A percentile compares a stretch with the other conserved stretches of the same genome.
Conservation (phyloP, 371 early-diverging fungal species). For the Apophysomyces sp. region DNA sequence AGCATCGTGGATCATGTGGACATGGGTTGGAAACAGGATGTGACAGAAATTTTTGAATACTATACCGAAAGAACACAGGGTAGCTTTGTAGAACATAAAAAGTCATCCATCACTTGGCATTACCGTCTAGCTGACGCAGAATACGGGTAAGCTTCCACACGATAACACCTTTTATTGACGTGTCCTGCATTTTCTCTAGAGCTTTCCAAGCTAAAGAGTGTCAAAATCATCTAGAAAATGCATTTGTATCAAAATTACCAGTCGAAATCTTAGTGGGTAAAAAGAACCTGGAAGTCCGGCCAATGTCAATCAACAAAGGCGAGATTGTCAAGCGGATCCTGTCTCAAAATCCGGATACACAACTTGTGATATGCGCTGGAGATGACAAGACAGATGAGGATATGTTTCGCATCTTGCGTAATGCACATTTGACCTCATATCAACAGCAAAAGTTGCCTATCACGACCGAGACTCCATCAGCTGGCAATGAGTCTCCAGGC, state of each 20-base stretch:
- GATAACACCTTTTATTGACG: constrained; percentile 27
- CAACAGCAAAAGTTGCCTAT: constrained; percentile 10
- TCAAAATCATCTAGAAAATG: constrained; percentile 84
- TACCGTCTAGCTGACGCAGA: constrained; percentile 88
- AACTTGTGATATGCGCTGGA: constrained; percentile 94
- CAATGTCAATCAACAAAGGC: constrained; percentile 83
- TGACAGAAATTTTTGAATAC: constrained; percentile 85
- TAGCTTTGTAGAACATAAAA: constrained; percentile 82
- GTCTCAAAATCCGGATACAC: constrained; percentile 57
- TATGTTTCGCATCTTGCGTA: constrained; percentile 73
- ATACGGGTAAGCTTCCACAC: constrained; percentile 62
- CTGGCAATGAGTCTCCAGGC: constrained; percentile 2
- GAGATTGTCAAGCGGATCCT: constrained; percentile 90
- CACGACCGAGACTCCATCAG: constrained; percentile 2
- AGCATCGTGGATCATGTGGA: constrained; percentile 83
- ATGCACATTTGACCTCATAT: constrained; percentile 12
- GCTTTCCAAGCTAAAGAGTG: constrained; percentile 89
- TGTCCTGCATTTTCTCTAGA: constrained; percentile 5
- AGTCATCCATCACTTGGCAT: constrained; percentile 87
- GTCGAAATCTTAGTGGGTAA: constrained; percentile 95
- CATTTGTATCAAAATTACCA: constrained; percentile 81
- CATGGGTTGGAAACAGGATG: constrained; percentile 87
- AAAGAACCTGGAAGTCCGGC: constrained; percentile 95
- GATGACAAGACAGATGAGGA: constrained; percentile 98
- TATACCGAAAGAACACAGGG: constrained; percentile 93